Evolutionary conservation across 2,329 filamentous ascomycete species (phyloP), one percentile per base, ranked within the genome.

Genomic region (Phoma herbarum): DNA sequence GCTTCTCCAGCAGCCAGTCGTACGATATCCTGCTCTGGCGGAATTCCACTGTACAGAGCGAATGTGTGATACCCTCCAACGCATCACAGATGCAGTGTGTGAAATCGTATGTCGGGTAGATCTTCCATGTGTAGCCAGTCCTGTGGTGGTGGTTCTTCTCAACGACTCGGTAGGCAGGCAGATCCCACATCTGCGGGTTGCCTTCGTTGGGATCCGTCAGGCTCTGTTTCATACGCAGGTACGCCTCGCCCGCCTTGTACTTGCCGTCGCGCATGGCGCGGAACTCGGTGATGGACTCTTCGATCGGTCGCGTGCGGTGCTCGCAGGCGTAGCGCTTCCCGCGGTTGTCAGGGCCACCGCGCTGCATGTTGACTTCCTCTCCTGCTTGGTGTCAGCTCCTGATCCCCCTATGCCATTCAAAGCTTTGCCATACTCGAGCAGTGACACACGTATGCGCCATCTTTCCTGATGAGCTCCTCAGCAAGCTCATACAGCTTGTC

Each of bases 131-230:
- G 64, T 86, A 82, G 28, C 91, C 92, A 0, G 93, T 96, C 33
- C 91, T 86, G 77, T 92, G 88, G 75, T 96, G 92, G 42, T 88
- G 84, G 60, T 81, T 81, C 68, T 91, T 88, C 70, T 90, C 86
- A 61, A 92, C 84, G 54, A 98, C 89, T 60, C 94, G 88, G 78
- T 97, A 98, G 16, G 94, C 94, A 2, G 91, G 91, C 52, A 97
- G 80, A 82, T 98, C 94, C 94, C 94, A 97, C 91, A 97, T 93
- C 78, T 96, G 92, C 7, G 93, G 93, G 75, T 97, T 97, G 28
- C 90, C 89, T 68, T 90, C 89, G 49, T 86, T 86, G n/a, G 74
- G 74, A 42, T 79, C 77, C 2, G 72, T 73, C 56, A 88, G 69
- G 62, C 92, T 91, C 83, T 96, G 92, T 82, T 96, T 96, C 93